Conservation (phyloP, 805 yeast genomes). For the Saccharomycopsis fodiens region DNA sequence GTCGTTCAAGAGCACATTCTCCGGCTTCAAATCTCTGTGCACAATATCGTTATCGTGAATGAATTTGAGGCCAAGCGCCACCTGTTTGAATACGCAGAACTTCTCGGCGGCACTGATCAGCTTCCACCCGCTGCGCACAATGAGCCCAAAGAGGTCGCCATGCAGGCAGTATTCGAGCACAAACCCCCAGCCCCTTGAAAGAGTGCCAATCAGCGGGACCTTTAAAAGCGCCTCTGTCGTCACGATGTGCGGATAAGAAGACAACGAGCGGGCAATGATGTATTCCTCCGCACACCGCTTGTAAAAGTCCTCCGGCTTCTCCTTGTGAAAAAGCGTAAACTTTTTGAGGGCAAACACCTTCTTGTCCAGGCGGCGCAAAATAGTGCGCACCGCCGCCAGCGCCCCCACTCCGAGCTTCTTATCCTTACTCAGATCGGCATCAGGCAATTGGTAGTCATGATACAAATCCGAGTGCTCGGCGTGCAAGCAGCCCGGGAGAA, state of each 20-base stretch:
- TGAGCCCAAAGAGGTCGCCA: constrained; percentile 65
- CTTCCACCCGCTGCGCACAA: constrained; percentile 55
- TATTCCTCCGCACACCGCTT: constrained; percentile 57
- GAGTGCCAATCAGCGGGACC: constrained; percentile 44
- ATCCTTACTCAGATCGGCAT: constrained; percentile 29
- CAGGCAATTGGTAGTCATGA: constrained; percentile 46
- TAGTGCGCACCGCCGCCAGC: constrained; percentile 53
- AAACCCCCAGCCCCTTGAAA: constrained; percentile 72
- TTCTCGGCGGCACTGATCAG: constrained; percentile 39
- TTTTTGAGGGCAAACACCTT: constrained; percentile 58
- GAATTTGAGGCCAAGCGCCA: constrained; percentile 70
- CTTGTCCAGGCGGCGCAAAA: constrained; percentile 32
- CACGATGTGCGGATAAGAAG: constrained; percentile 54
- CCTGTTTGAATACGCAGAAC: constrained; percentile 78
- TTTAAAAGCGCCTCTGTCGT: constrained; percentile 47
- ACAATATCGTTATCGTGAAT: constrained; percentile 74
- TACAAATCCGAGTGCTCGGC: constrained; percentile 41
- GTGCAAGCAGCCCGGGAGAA: constrained; percentile 45
- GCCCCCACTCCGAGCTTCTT: constrained; percentile 67
- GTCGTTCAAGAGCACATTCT: constrained; percentile 68
- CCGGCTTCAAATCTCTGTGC: constrained; percentile 93
- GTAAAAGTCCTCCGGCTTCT: constrained; percentile 58
- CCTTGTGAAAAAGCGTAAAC: constrained; percentile 52
- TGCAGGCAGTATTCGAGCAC: constrained; percentile 95
- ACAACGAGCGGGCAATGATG: constrained; percentile 46